phyloP scores from a whole-genome alignment of 495 filamentous ascomycete species.

The Penicillium salamii region DNA sequence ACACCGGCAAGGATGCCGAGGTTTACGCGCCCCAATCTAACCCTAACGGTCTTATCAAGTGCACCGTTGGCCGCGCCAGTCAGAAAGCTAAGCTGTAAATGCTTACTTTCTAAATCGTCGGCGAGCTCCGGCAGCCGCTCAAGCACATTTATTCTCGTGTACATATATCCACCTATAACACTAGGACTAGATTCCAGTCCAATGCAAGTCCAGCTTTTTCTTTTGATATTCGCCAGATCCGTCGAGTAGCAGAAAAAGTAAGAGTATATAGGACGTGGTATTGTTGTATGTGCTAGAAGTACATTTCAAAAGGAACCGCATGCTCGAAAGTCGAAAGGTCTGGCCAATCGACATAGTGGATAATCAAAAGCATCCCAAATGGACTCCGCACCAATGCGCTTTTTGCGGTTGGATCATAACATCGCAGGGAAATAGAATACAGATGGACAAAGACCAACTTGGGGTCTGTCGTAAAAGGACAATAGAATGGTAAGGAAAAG shows the following conservation, averaged over 20 bases:
- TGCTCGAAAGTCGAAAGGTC: conserved; percentile 8
- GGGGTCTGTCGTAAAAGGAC: conserved; percentile 12
- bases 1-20: conserved; percentile 94
- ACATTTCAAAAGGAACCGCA: conserved; percentile 9
- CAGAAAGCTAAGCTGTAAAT: conserved; percentile 42
- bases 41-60: conserved; percentile 95
- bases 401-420: conserved; percentile 35
- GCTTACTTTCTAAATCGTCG: not conserved
- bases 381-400: conserved; percentile 53
- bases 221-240: not conserved
- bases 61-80: conserved; percentile 71
- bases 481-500: conserved; percentile 4
- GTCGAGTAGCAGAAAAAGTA: not conserved
- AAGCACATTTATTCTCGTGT: conserved; percentile 15
- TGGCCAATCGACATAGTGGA: conserved; percentile 9
- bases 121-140: conserved; percentile 3
- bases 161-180: conserved; percentile 28
- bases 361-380: conserved; percentile 26
- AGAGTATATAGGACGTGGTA: conserved; percentile 4
- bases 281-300: conserved; percentile 10
- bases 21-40: conserved; percentile 91
- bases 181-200: conserved; percentile 7
- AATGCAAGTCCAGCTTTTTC: not conserved
- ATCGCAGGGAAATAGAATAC: conserved; percentile 32
- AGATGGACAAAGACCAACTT: conserved; percentile 15